Percentiles rank a stretch among this genome's conserved stretches.
These are phyloP conservation scores for Leccinum disarticulatum DNA, from an alignment of 768 basidiomycete genomes.

Conservation along the genomic window DNA sequence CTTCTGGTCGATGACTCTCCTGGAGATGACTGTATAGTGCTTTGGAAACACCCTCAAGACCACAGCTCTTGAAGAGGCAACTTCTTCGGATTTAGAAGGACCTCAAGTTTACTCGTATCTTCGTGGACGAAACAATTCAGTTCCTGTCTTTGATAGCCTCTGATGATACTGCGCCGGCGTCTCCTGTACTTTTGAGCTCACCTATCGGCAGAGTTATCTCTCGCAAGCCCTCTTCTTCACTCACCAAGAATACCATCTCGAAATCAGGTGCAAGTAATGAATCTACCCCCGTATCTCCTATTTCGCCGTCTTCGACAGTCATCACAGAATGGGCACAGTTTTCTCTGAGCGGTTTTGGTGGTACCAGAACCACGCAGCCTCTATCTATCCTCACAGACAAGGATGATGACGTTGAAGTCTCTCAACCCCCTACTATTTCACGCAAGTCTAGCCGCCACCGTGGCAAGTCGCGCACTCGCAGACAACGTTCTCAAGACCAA, in stretches of 20 bases:
- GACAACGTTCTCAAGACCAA: conserved; percentile 17
- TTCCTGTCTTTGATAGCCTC: conserved; percentile 51
- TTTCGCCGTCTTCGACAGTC: conserved; percentile 30
- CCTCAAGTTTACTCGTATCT: conserved; percentile 49
- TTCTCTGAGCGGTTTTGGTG: conserved; percentile 61
- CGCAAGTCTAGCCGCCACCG: conserved; percentile 37
- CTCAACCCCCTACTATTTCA: conserved; percentile 34
- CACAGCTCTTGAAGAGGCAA: conserved; percentile 36
- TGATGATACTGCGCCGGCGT: conserved; percentile 33
- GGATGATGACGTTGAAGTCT: conserved; percentile 66
- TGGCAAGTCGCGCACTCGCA: conserved; percentile 28
- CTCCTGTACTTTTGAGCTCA: conserved; percentile 31
- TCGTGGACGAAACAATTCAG: conserved; percentile 68
- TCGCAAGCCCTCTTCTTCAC: conserved; percentile 34
- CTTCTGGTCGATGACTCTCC: conserved; percentile 32
- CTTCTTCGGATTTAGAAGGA: conserved; percentile 27
- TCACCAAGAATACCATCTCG: conserved; percentile 17
- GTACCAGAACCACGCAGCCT: conserved; percentile 32
- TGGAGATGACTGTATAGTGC: conserved; percentile 34
- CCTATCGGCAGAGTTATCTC: conserved; percentile 35
- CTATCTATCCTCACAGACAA: conserved; percentile 59
- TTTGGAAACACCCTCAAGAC: conserved; percentile 59
- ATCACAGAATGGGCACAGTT: conserved; percentile 67
- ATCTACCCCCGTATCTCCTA: conserved; percentile 28
- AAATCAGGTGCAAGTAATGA: conserved; percentile 17